A percentile compares a stretch with the other conserved stretches of the same genome.
Conservation (phyloP, 345 rosid genomes). For the Acer negundo region DNA sequence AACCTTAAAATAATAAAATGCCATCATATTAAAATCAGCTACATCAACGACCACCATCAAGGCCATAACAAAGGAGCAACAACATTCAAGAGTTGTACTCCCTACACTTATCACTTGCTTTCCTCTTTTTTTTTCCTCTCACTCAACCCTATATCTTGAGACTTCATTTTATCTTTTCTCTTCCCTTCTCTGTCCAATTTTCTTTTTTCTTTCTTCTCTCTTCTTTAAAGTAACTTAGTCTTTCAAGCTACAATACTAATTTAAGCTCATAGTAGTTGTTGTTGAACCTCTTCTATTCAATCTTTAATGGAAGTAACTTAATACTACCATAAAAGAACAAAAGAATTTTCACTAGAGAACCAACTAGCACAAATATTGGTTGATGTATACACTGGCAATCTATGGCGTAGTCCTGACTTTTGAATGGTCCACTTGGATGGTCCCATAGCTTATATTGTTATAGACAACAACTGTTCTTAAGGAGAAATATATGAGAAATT, state of each 20-base stretch:
- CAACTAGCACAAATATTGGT: not conserved
- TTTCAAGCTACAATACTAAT: not conserved
- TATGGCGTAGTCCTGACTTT: not conserved
- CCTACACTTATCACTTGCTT: not conserved
- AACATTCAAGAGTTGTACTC: not conserved
- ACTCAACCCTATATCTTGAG: not conserved
- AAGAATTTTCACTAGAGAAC: not conserved
- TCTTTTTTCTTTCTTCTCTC: not conserved
- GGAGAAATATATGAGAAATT: not conserved
- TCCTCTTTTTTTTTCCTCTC: not conserved
- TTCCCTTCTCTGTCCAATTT: not conserved
- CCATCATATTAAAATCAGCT: not conserved
- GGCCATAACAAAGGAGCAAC: not conserved
- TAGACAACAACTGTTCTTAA: not conserved
- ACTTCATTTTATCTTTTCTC: not conserved
- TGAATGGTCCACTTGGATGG: not conserved
- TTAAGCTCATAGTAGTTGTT: not conserved
- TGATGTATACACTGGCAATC: not conserved
- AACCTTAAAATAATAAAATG: not conserved
- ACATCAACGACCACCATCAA: not conserved
- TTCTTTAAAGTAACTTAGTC: not conserved
- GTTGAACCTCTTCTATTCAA: not conserved
- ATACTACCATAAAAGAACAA: not conserved
- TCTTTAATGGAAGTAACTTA: not conserved
- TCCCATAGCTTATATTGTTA: not conserved